These are phyloP conservation scores for Suhomyces bokatorum DNA, from an alignment of 1,139 yeast genomes.

Conservation along the genomic window DNA sequence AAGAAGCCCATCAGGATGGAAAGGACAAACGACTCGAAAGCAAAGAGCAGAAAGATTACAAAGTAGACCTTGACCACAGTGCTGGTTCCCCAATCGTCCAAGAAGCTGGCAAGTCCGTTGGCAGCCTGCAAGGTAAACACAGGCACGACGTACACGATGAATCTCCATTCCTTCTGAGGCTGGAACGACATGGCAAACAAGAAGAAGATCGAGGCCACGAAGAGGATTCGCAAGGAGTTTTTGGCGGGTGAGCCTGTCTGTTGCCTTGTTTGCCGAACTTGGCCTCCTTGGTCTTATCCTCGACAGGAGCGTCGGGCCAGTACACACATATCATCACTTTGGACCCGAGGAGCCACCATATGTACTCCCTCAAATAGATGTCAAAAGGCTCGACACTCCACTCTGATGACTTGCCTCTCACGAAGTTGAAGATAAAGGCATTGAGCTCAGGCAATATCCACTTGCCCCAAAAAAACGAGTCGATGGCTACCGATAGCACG, in stretches of 20 bases:
- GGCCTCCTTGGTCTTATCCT: constrained; percentile 23
- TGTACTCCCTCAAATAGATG: constrained; percentile 58
- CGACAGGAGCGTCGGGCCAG: constrained; percentile 47
- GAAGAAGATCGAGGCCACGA: constrained; percentile 50
- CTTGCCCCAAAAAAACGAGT: constrained; percentile 75
- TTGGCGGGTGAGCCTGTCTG: constrained; percentile 40
- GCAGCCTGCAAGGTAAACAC: constrained; percentile 66
- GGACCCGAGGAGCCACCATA: constrained; percentile 57
- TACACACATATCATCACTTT: constrained; percentile 51
- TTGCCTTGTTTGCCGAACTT: constrained; percentile 26
- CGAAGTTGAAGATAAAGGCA: constrained; percentile 73
- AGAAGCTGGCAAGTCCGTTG: constrained; percentile 52
- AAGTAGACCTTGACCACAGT: constrained; percentile 31
- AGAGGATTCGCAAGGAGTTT: constrained; percentile 37
- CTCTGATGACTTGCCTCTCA: constrained; percentile 65
- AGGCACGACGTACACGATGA: constrained; percentile 77
- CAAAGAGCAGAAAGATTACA: constrained; percentile 30
- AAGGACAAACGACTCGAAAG: constrained; percentile 34
- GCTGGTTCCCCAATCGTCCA: constrained; percentile 30
- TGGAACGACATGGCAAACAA: constrained; percentile 69
- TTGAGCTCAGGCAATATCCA: constrained; percentile 67
- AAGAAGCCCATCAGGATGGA: constrained; percentile 57
- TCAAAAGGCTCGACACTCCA: constrained; percentile 86
- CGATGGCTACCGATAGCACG: constrained; percentile 51
- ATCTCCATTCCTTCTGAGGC: constrained; percentile 96